A percentile compares a stretch with the other conserved stretches of the same genome.
phyloP scores from a whole-genome alignment of 179 eudicot species.

The Beta corolliflora region DNA sequence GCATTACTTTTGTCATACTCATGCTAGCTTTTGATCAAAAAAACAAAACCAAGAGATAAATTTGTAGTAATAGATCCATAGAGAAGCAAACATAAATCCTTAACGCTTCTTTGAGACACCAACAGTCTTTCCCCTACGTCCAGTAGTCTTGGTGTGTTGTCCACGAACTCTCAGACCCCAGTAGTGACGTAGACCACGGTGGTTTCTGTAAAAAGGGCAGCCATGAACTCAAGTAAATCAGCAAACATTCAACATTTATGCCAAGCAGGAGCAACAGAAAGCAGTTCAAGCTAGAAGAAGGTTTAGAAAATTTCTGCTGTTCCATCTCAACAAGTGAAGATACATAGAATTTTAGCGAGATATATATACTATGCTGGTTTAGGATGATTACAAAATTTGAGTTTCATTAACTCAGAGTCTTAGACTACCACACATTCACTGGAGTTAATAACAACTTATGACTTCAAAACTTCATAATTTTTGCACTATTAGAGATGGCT shows the following conservation, averaged over 20 bases:
- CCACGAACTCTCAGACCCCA: slow-evolving; percentile 72
- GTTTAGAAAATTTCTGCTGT: no score
- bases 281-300: background rate
- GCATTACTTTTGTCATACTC: background rate
- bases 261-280: background rate
- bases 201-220: slow-evolving; percentile 39
- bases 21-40: slow-evolving; percentile 8
- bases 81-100: slow-evolving; percentile 15
- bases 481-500: no score
- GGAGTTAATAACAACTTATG: no score
- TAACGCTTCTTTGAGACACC: slow-evolving; percentile 48
- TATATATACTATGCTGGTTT: no score
- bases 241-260: background rate
- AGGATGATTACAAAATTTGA: no score
- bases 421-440: no score
- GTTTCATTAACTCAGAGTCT: no score
- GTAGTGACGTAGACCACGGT: slow-evolving; percentile 79
- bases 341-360: no score
- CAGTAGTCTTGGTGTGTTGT: slow-evolving; percentile 45
- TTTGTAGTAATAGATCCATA: slow-evolving; percentile 6
- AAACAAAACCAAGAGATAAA: background rate
- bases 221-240: background rate
- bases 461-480: no score
- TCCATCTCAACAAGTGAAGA: no score
- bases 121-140: slow-evolving; percentile 46